Evolutionary conservation across 1,284 basidiomycete genomes (phyloP).

Genomic region (Cutaneotrichosporon cyanovorans): DNA sequence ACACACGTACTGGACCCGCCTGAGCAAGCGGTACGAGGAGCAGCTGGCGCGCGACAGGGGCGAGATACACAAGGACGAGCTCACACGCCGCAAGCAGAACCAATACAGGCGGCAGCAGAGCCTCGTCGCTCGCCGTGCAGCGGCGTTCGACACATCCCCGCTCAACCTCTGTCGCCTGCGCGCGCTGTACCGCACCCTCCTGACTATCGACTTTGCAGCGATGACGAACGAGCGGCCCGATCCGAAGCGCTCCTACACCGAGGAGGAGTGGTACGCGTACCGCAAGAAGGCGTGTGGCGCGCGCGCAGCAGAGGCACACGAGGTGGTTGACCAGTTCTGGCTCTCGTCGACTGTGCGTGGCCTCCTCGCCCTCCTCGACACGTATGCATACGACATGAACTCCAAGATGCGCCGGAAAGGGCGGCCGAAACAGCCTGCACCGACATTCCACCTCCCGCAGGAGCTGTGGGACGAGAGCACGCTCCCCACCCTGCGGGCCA

Average conservation of each 20-base stretch:
- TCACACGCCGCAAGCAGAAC: constrained; percentile 40
- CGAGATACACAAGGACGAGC: constrained; percentile 39
- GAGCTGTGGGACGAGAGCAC: constrained; percentile 33
- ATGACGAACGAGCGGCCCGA: constrained; percentile 39
- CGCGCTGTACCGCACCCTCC: constrained; percentile 39
- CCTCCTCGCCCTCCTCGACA: constrained; percentile 33
- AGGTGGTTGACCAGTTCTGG: constrained; percentile 42
- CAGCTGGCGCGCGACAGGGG: constrained; percentile 34
- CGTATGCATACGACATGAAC: constrained; percentile 28
- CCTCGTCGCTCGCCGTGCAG: constrained; percentile 34
- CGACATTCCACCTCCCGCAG: constrained; percentile 39
- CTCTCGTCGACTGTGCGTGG: constrained; percentile 27
- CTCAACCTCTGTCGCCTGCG: constrained; percentile 39
- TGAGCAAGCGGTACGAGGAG: constrained; percentile 39
- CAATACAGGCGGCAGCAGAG: constrained; percentile 43
- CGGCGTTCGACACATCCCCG: constrained; percentile 38
- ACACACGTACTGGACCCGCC: constrained; percentile 38
- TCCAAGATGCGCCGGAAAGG: constrained; percentile 32
- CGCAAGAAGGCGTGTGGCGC: constrained; percentile 27
- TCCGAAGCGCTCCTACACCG: constrained; percentile 32
- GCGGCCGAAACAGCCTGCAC: constrained; percentile 37
- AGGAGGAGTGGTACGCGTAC: constrained; percentile 41
- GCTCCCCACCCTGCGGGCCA: constrained; percentile 31
- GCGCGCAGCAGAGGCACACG: constrained; percentile 31
- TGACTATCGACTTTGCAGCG: constrained; percentile 42